Conservation (phyloP, 176 grass and related monocot species). For the Oryza glumipatula region DNA sequence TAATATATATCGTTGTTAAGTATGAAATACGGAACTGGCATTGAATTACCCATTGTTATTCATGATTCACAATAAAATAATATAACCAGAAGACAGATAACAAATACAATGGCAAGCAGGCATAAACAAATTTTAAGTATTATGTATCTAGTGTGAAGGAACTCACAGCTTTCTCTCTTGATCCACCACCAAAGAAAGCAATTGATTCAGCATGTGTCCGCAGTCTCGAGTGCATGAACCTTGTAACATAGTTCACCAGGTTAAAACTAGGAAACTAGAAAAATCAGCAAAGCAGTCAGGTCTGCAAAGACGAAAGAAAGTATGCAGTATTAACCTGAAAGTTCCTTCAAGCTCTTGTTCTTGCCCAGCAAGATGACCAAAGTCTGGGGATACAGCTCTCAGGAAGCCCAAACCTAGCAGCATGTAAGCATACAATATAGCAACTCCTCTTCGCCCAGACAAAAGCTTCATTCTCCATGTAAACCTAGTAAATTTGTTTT, state of each 20-base stretch:
- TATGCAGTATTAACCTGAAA: conserved; percentile 68
- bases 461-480: conserved; percentile 99
- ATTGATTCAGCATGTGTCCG: conserved; percentile 97
- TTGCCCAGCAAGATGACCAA: conserved; percentile 85
- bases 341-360: conserved; percentile 98
- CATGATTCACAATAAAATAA: conserved; percentile 27
- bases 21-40: background rate
- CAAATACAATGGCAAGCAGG: background rate
- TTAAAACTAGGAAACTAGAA: conserved; percentile 35
- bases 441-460: conserved; percentile 90
- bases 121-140: background rate
- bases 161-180: conserved; percentile 90
- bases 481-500: conserved; percentile 71
- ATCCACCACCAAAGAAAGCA: conserved; percentile 99
- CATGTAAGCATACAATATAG: conserved; percentile 97
- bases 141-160: conserved; percentile 19
- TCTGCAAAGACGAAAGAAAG: conserved; percentile 1
- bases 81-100: background rate
- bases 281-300: conserved; percentile 20
- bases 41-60: conserved; percentile 4
- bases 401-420: conserved; percentile 92
- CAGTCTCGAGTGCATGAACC: conserved; percentile 96
- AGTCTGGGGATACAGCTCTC: conserved; percentile 88
- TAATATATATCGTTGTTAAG: background rate
- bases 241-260: conserved; percentile 46